A percentile compares a stretch with the other conserved stretches of the same genome.
Evolutionary conservation across 208 protist species (phyloP).

Genomic region (Crithidia bombi): DNA sequence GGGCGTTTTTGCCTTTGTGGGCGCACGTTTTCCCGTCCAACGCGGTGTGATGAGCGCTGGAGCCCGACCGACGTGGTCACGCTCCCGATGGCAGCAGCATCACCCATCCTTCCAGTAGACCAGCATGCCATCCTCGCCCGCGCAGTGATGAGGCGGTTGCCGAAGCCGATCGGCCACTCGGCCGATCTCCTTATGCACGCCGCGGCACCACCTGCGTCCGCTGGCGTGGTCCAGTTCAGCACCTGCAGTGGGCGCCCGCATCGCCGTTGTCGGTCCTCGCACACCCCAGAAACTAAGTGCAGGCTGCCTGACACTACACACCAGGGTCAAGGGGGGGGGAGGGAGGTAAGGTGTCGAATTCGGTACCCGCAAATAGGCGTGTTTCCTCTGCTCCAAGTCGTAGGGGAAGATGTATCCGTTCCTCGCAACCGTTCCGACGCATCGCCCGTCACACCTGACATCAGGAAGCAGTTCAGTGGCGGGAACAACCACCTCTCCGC

Average conservation of each 20-base stretch:
- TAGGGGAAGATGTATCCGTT: slow-evolving; percentile 81
- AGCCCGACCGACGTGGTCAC: slow-evolving; percentile 26
- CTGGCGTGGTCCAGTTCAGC: slow-evolving; percentile 45
- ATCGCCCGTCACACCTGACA: slow-evolving; percentile 44
- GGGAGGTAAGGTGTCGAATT: slow-evolving; percentile 74
- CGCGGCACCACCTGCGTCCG: slow-evolving; percentile 31
- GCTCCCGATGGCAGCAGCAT: slow-evolving; percentile 29
- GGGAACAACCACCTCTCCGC: slow-evolving; percentile 74
- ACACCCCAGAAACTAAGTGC: slow-evolving; percentile 57
- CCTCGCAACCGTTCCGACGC: slow-evolving; percentile 84
- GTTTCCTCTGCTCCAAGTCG: slow-evolving; percentile 58
- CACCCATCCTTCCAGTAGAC: slow-evolving; percentile 63
- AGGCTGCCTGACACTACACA: slow-evolving; percentile 55
- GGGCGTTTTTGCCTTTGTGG: slow-evolving; percentile 1
- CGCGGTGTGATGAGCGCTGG: slow-evolving; percentile 30
- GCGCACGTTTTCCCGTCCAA: slow-evolving; percentile 28
- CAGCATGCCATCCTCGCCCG: slow-evolving; percentile 81
- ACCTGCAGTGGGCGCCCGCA: slow-evolving; percentile 57
- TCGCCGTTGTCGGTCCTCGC: slow-evolving; percentile 85
- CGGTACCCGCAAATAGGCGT: slow-evolving; percentile 43
- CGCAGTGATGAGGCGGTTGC: slow-evolving; percentile 77
- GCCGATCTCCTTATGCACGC: slow-evolving; percentile 66
- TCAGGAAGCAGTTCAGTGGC: slow-evolving; percentile 76
- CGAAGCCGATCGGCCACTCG: slow-evolving; percentile 75
- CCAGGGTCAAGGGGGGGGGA: slow-evolving; percentile 81